Conservation (phyloP, 768 basidiomycete genomes). For the Steccherinum ochraceum region DNA sequence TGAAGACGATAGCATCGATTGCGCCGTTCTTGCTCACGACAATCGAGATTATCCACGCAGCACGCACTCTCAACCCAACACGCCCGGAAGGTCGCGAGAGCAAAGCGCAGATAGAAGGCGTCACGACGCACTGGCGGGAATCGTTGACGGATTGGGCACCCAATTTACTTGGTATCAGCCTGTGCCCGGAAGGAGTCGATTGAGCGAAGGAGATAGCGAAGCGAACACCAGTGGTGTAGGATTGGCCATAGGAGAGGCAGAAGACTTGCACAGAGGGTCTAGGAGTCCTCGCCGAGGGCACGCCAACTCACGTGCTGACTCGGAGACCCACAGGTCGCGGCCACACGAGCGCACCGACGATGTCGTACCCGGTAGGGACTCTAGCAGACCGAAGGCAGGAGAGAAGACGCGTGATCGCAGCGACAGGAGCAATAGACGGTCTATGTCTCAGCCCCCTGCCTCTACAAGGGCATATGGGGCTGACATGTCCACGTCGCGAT, state of each 20-base stretch:
- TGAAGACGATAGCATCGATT: no score
- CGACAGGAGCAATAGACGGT: background rate
- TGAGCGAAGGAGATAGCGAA: background rate
- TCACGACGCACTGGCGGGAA: conserved; percentile 2
- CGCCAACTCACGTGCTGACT: no score
- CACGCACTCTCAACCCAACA: no score
- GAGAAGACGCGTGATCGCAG: background rate
- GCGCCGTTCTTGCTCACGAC: no score
- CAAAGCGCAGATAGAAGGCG: conserved; percentile 3
- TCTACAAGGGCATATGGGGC: background rate
- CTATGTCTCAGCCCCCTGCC: background rate
- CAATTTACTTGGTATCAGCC: background rate
- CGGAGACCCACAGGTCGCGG: no score
- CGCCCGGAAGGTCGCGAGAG: no score
- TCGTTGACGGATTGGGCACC: background rate
- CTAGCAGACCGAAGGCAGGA: no score
- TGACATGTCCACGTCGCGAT: background rate
- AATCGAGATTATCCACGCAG: no score
- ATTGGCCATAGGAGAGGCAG: background rate
- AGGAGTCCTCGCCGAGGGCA: background rate
- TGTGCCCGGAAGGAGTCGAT: background rate
- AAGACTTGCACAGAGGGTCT: background rate
- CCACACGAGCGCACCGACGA: background rate
- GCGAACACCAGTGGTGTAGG: background rate
- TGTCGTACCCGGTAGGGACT: background rate